Evolutionary conservation across 208 protist species (phyloP).

Genomic region (Leishmania tropica): DNA sequence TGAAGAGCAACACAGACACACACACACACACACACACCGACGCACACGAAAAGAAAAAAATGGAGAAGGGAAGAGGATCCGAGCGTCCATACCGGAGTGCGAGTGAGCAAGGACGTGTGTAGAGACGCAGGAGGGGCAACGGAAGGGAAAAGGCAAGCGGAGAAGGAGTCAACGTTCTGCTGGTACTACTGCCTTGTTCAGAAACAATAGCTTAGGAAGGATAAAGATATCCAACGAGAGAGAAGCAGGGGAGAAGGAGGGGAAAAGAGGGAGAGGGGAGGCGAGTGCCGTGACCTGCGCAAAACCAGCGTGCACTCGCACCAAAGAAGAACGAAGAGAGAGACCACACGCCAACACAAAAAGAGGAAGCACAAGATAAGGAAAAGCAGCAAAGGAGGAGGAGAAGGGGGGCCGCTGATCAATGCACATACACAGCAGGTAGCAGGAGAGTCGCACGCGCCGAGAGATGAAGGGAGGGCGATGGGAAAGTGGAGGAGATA

Average conservation of each 20-base stretch:
- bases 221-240: not conserved
- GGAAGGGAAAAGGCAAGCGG: not conserved
- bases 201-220: not conserved
- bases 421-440: not conserved
- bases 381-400: not conserved
- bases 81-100: not conserved
- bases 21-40: not conserved
- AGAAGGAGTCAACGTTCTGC: not conserved
- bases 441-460: not conserved
- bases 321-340: not conserved
- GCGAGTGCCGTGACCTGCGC: no score
- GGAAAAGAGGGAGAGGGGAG: not conserved
- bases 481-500: not conserved
- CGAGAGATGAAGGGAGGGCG: not conserved
- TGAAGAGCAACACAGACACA: not conserved
- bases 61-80: not conserved
- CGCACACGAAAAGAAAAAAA: not conserved
- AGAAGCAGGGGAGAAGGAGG: constrained; percentile 2
- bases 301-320: no score
- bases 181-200: not conserved
- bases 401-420: not conserved
- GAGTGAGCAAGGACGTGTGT: not conserved
- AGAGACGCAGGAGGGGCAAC: not conserved
- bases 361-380: not conserved
- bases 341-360: not conserved